Base-by-base conservation (phyloP, 768 basidiomycete species). In the Roridomyces roridus region DNA sequence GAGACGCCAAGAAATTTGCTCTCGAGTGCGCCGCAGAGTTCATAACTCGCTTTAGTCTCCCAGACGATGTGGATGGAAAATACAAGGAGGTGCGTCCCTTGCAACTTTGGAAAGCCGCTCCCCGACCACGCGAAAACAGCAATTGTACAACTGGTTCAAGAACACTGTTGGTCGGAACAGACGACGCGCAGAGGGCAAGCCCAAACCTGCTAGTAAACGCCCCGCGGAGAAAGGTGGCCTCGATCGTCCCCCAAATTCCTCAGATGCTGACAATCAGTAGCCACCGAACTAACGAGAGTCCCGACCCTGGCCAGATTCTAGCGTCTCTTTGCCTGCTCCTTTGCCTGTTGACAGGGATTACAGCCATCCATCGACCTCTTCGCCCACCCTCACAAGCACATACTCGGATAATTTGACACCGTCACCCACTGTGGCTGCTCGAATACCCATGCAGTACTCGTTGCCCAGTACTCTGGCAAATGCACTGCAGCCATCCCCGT, bases 81-180 rank as follows among this genome's bases (percentile, higher is more conserved):
- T 87, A 86, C 68, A 82, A 81, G 62, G 86, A 87, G 81, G 85
- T 83, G 65, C 67, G 28, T 25, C 47, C 42, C 36, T 35, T 40
- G n/a, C n/a, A n/a, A n/a, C n/a, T n/a, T n/a, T n/a, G n/a, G n/a
- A n/a, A n/a, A n/a, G n/a, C n/a, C n/a, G n/a, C n/a, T n/a, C n/a
- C n/a, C n/a, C n/a, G n/a, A n/a, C n/a, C n/a, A n/a, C n/a, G n/a
- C n/a, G 34, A 51, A 51, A 62, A 67, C 72, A 86, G 85, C 85
- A 86, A 81, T 85, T 87, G 54, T 87, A 87, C 74, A 87, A 86
- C 63, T 88, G 86, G 86, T 87, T 85, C 72, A 87, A 87, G 72
- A 87, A 87, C 68, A 86, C 86, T 17, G 81, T 85, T 51, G 86
- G 85, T 6, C 77, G 86, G 28, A 83, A 80, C 7, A 75, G 85